phyloP scores from a whole-genome alignment of 2,329 filamentous ascomycete species.

The Trichoderma sp. region DNA sequence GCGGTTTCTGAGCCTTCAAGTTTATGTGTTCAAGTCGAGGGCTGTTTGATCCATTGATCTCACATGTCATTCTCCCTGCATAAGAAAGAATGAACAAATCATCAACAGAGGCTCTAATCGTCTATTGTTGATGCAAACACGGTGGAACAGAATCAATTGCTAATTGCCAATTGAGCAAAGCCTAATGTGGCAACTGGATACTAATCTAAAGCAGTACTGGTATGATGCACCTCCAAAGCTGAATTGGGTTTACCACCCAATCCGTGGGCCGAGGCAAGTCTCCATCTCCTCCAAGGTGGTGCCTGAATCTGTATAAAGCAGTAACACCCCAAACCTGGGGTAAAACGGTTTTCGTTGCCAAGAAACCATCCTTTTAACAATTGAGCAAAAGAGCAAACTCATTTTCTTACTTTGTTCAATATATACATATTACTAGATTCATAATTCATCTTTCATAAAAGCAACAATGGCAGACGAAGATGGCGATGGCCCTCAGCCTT shows the following conservation, averaged over 20 bases:
- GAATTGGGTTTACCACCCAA: neutral
- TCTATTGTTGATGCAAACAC: neutral
- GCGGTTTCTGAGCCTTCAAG: neutral
- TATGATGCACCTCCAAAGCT: neutral
- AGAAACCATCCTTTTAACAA: neutral
- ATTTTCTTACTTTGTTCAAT: neutral
- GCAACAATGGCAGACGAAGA: conserved; percentile 22
- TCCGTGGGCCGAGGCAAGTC: conserved; percentile 5
- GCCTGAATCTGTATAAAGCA: neutral
- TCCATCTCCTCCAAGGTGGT: neutral
- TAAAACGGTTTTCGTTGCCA: neutral
- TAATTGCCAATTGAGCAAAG: neutral
- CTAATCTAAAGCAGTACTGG: neutral
- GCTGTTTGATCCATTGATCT: neutral
- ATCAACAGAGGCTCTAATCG: neutral
- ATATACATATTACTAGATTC: neutral
- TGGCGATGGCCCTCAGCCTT: conserved; percentile 26
- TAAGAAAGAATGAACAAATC: neutral
- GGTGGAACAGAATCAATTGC: neutral
- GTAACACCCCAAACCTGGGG: neutral
- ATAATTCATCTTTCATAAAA: neutral
- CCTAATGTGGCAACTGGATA: neutral
- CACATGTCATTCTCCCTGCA: neutral
- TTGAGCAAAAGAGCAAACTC: neutral
- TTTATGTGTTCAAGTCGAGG: neutral